Evolutionary conservation across 1,284 basidiomycete genomes (phyloP), one percentile per base, ranked within the genome.

Genomic region (Ceratobasidium sp.): DNA sequence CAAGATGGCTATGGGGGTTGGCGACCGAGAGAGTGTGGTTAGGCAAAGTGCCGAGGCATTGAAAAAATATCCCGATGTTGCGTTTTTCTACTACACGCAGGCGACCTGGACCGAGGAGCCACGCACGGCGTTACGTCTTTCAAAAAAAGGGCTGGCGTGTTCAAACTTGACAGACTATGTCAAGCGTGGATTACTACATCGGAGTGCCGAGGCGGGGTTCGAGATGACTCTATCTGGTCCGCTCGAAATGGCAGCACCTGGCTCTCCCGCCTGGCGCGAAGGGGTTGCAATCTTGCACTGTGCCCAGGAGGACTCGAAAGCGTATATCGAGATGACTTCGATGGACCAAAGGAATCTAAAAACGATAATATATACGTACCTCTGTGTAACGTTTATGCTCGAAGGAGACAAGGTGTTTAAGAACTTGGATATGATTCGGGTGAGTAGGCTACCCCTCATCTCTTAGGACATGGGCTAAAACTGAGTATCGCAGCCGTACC

Each of bases 301-400:
- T 43, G 58, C 56, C 6, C 58, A 51, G 34, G 69, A 72, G 46
- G 69, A 72, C 48, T 49, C 69, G 31, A 72, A 43, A 58, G 69
- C 56, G 8, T 72, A 72, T 39, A 72, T 72, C 43, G 69, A 72
- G 22, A 72, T 72, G 69, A 72, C 69, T 19, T 43, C 69, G 29
- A 62, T 72, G 69, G 69, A 72, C 29, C 69, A 72, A 31, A 62
- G 37, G 48, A 72, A 72, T 29, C 16, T 72, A 19, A 72, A 72
- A 43, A 72, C 69, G 34, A 34, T 53, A 34, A 62, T 72, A n/a
- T 72, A 72, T 53, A 62, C 43, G n/a, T 72, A 72, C 29, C 43
- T 72, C 8, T 34, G 43, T 37, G 19, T 72, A 34, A 37, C 69
- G 7, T 29, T 72, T 13, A 24, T 72, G 11, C 48, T 72, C 29